These are phyloP conservation scores for Saraca asoca DNA, from an alignment of 331 rosid species.

Conservation along the genomic window DNA sequence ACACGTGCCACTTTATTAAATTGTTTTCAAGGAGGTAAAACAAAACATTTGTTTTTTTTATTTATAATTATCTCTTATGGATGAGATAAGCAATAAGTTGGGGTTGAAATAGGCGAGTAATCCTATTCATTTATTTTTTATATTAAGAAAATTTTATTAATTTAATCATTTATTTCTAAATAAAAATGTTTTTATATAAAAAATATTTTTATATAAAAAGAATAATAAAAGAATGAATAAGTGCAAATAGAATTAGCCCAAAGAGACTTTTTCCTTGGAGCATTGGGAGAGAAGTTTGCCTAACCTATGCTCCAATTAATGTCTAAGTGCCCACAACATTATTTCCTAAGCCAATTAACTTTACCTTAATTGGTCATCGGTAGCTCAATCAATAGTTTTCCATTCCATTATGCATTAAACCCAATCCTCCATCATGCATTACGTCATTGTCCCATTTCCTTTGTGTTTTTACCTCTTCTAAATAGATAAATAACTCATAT, in stretches of 20 bases:
- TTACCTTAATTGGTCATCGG: neutral
- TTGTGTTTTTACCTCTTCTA: too few species aligned
- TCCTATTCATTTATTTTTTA: too few species aligned
- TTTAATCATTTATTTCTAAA: too few species aligned
- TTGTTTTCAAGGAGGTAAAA: neutral
- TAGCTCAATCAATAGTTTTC: neutral
- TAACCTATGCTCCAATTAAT: neutral
- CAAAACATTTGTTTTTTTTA: neutral
- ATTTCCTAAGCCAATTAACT: neutral
- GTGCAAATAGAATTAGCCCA: too few species aligned
- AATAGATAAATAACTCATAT: too few species aligned
- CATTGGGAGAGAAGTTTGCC: neutral
- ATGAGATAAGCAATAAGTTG: neutral
- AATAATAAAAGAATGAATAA: too few species aligned
- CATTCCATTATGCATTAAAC: too few species aligned
- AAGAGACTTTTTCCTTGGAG: constrained; percentile 1
- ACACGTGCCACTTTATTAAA: neutral
- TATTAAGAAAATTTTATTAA: too few species aligned
- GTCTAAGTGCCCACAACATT: constrained; percentile 31
- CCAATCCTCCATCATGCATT: too few species aligned
- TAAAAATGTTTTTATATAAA: too few species aligned
- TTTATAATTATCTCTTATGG: neutral
- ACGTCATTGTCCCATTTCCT: too few species aligned
- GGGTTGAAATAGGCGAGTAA: neutral
- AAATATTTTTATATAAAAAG: too few species aligned